phyloP scores from a whole-genome alignment of 2,329 filamentous ascomycete genomes.

The Fusarium sp. region DNA sequence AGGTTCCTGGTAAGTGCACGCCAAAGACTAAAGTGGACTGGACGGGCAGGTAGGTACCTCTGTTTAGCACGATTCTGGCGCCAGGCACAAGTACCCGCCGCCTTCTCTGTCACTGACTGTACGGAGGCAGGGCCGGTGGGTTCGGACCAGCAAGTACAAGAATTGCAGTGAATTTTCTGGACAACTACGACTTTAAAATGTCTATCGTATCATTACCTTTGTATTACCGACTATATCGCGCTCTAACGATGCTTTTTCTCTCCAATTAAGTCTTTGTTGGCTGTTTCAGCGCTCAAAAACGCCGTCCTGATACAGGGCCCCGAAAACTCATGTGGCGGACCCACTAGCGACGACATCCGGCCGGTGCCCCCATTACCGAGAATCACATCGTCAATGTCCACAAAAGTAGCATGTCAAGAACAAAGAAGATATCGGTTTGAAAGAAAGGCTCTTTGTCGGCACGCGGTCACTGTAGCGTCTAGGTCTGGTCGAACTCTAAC shows the following conservation, averaged over 20 bases:
- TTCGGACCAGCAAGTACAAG: constrained; percentile 40
- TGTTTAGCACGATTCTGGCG: constrained; percentile 30
- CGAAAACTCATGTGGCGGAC: constrained; percentile 42
- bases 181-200: not conserved
- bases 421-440: not conserved
- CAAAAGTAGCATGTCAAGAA: constrained; percentile 20
- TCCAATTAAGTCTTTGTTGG: constrained; percentile 10
- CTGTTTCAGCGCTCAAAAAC: constrained; percentile 27
- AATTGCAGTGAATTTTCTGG: not conserved
- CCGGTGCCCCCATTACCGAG: constrained; percentile 43
- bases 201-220: too few species aligned
- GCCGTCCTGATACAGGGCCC: constrained; percentile 38
- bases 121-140: constrained; percentile 40
- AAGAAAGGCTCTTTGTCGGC: not conserved
- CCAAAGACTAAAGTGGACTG: constrained; percentile 7
- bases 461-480: not conserved
- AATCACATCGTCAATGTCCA: constrained; percentile 26
- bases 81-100: constrained; percentile 35
- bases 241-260: not conserved
- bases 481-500: not conserved
- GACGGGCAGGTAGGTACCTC: constrained; percentile 27
- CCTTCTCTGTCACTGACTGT: constrained; percentile 15
- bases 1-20: constrained; percentile 37
- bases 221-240: not conserved
- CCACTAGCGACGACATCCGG: constrained; percentile 49